Evolutionary conservation across 352 stramenopile species (phyloP).

Genomic region (Phytophthora boehmeriae): DNA sequence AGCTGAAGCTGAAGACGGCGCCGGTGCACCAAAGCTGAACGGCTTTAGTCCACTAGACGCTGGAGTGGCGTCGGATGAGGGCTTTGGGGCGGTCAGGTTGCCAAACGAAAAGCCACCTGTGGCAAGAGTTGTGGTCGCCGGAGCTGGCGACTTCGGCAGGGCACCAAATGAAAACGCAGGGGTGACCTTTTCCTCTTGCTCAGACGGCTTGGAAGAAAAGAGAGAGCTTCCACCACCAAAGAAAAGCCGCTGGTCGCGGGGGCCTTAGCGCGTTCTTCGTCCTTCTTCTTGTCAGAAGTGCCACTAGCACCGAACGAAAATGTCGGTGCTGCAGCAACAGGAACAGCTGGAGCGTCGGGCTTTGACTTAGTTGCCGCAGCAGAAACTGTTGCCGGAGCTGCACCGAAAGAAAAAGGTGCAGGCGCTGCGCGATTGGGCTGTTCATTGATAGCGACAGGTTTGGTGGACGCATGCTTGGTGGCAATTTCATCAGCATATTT

Average conservation of each 20-base stretch:
- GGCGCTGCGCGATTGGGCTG: constrained; percentile 24
- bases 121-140: constrained; percentile 24
- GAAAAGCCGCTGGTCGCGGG: constrained; percentile 16
- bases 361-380: constrained; percentile 18
- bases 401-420: constrained; percentile 32
- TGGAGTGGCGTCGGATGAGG: constrained; percentile 14
- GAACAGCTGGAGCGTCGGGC: constrained; percentile 17
- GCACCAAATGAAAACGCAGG: constrained; percentile 56
- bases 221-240: constrained; percentile 42
- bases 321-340: constrained; percentile 9
- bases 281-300: constrained; percentile 16
- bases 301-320: constrained; percentile 42
- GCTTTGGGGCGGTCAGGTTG: constrained; percentile 21
- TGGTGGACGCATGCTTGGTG: constrained; percentile 65
- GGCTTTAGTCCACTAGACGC: constrained; percentile 32
- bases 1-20: constrained; percentile 22
- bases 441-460: constrained; percentile 54
- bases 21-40: constrained; percentile 40
- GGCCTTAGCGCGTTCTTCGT: constrained; percentile 11
- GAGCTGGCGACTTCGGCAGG: constrained; percentile 24
- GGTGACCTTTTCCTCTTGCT: constrained; percentile 35
- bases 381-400: background rate
- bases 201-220: constrained; percentile 39
- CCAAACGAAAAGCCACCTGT: constrained; percentile 57
- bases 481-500: constrained; percentile 68